phyloP scores from a whole-genome alignment of 148 eudicot genomes.

The Euryodendron excelsum region DNA sequence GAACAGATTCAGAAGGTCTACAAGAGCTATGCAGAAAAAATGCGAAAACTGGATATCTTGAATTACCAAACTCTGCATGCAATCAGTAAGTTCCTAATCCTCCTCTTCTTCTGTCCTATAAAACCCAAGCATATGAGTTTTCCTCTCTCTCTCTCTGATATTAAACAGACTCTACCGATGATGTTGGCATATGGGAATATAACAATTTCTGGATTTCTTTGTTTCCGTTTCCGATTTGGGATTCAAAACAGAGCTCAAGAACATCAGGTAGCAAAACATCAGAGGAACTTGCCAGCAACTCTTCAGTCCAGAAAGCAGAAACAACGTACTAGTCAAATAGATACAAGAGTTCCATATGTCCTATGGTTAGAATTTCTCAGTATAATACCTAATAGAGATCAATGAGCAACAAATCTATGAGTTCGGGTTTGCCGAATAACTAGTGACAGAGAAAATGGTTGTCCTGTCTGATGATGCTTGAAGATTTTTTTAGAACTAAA shows the following conservation, averaged over 20 bases:
- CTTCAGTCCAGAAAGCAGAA: no score
- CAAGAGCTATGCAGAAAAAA: slow-evolving; percentile 76
- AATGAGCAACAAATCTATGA: neutral
- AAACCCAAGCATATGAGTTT: neutral
- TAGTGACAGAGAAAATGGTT: neutral
- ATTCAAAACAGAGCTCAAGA: no score
- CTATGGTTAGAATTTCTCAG: neutral
- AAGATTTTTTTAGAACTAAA: slow-evolving; percentile 8
- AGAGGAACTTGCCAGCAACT: no score
- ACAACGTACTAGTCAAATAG: neutral
- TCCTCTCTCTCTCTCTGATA: no score
- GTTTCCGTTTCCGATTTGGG: no score
- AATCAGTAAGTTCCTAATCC: slow-evolving; percentile 57
- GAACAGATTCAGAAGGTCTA: slow-evolving; percentile 72
- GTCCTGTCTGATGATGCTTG: slow-evolving; percentile 21
- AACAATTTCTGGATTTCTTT: no score
- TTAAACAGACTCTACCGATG: no score
- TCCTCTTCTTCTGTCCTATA: neutral
- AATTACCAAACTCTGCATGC: slow-evolving; percentile 86
- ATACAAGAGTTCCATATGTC: slow-evolving; percentile 3
- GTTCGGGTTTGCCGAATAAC: no score
- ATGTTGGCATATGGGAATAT: no score
- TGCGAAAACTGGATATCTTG: slow-evolving; percentile 78
- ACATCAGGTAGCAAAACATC: no score
- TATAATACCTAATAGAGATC: neutral